Conservation (phyloP, 2,329 filamentous ascomycete species). For the Xylaria polymorpha region DNA sequence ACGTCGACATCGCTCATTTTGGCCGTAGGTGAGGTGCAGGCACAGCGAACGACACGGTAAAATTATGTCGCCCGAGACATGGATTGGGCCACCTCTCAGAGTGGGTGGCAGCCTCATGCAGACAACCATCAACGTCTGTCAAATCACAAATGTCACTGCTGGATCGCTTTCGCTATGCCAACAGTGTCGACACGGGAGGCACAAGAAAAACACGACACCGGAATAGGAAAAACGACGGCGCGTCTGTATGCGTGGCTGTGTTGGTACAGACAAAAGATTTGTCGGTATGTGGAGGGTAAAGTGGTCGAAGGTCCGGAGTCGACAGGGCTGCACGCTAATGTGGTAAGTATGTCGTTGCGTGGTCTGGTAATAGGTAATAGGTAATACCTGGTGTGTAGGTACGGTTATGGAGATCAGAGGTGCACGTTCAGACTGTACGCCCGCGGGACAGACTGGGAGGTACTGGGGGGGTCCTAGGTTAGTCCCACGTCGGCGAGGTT, state of each 20-base stretch:
- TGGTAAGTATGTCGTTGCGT: conserved; percentile 19
- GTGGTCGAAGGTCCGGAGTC: conserved; percentile 7
- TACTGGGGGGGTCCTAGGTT: background rate
- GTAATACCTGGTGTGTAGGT: too few species aligned
- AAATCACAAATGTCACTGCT: conserved; percentile 16
- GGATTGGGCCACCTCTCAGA: conserved; percentile 48
- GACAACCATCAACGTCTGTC: conserved; percentile 32
- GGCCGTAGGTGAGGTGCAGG: conserved; percentile 29
- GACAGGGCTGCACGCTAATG: conserved; percentile 25
- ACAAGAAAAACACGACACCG: background rate
- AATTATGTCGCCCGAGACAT: conserved; percentile 50
- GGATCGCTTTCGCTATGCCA: conserved; percentile 10
- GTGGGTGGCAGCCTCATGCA: conserved; percentile 45
- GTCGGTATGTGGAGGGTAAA: conserved; percentile 14
- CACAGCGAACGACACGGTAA: conserved; percentile 42
- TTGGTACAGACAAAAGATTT: conserved; percentile 11
- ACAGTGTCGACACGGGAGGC: background rate
- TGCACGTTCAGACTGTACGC: conserved; percentile 12
- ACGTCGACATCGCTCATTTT: conserved; percentile 46
- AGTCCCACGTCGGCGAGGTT: conserved; percentile 1
- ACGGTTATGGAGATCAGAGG: conserved; percentile 16
- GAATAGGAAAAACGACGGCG: background rate
- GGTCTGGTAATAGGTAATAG: conserved; percentile 16
- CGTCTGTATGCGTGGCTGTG: background rate
- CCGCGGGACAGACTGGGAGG: conserved; percentile 21